phyloP scores from a whole-genome alignment of 768 basidiomycete species.

The Cystobasidium ongulense region DNA sequence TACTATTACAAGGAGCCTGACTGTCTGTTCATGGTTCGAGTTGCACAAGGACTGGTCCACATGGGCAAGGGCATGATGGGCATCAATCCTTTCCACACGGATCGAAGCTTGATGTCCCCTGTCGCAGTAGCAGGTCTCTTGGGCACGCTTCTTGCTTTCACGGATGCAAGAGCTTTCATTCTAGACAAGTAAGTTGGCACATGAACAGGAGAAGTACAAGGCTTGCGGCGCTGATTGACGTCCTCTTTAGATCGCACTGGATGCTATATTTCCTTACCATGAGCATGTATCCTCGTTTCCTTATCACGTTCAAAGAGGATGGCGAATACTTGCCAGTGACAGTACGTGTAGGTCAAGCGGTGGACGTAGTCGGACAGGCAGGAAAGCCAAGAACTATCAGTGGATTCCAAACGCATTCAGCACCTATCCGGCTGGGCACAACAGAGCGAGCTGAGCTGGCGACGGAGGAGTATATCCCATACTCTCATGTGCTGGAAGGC shows the following conservation, averaged over 20 bases:
- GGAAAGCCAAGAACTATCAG: conserved; percentile 94
- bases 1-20: conserved; percentile 98
- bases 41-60: conserved; percentile 93
- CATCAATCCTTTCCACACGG: conserved; percentile 91
- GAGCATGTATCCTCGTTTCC: conserved; percentile 96
- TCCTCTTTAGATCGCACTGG: conserved; percentile 88
- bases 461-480: conserved; percentile 93
- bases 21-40: conserved; percentile 88
- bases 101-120: conserved; percentile 79
- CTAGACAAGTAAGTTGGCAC: conserved; percentile 18
- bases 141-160: conserved; percentile 81
- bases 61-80: conserved; percentile 99
- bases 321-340: conserved; percentile 70
- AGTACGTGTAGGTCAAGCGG: conserved; percentile 90
- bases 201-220: conserved; percentile 7
- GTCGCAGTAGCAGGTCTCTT: conserved; percentile 82
- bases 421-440: conserved; percentile 88
- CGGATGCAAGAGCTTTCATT: conserved; percentile 68
- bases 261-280: conserved; percentile 94
- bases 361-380: conserved; percentile 95
- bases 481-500: conserved; percentile 79
- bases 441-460: conserved; percentile 91
- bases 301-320: conserved; percentile 91
- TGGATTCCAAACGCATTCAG: conserved; percentile 96
- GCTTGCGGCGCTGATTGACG: too few species aligned